Conservation (phyloP, 257 asterid genomes). For the Voacanga thouarsii region DNA sequence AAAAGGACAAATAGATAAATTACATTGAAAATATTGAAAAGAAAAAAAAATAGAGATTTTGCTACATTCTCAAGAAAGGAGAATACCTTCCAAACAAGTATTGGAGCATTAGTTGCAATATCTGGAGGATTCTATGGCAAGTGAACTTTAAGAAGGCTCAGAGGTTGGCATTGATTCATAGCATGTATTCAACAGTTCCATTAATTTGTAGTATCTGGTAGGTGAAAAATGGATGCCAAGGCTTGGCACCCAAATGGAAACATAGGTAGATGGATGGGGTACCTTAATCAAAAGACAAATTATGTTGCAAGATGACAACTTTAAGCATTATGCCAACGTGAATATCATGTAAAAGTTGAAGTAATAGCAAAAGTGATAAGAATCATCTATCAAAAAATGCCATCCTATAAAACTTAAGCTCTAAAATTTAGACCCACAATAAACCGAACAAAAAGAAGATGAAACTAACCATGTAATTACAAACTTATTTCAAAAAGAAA, state of each 20-base stretch:
- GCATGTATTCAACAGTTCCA: conserved; percentile 58
- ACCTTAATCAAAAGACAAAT: no score
- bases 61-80: conserved; percentile 19
- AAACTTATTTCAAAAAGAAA: no score
- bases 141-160: conserved; percentile 45
- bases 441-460: no score
- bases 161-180: conserved; percentile 53
- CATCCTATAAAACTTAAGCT: no score
- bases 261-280: conserved; percentile 75
- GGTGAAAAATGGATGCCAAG: conserved; percentile 98
- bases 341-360: no score
- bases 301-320: no score
- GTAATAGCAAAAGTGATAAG: no score
- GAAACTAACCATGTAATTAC: no score
- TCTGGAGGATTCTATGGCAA: conserved; percentile 81
- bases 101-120: conserved; percentile 78
- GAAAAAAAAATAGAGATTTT: conserved; percentile 1
- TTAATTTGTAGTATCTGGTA: conserved; percentile 68
- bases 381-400: no score
- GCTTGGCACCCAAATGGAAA: conserved; percentile 86
- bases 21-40: no score
- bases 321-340: no score
- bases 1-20: conserved; percentile 16
- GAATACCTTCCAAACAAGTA: conserved; percentile 94
- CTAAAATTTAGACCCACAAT: no score